Evolutionary conservation across 139 green algal genomes (phyloP).

Genomic region (Chlamydomonas urium): DNA sequence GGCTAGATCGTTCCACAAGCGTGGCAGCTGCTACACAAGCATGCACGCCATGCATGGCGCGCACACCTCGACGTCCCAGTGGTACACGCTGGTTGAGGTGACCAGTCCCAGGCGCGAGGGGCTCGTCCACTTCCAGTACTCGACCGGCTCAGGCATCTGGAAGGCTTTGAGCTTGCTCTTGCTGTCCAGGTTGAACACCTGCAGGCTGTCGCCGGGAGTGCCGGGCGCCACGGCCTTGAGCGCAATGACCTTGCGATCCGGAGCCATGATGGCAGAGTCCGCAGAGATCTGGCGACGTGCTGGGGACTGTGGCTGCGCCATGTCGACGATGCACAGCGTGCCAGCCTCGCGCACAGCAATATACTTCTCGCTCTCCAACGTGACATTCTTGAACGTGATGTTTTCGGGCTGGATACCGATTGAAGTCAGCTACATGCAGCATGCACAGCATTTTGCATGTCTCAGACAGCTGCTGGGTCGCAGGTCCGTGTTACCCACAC

Average conservation of each 20-base stretch:
- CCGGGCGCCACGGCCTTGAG: conserved; percentile 72
- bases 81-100: conserved; percentile 87
- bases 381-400: conserved; percentile 97
- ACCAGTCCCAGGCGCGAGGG: conserved; percentile 85
- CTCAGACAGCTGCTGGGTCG: neutral
- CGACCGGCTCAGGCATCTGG: conserved; percentile 89
- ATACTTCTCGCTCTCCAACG: conserved; percentile 96
- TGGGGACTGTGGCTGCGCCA: conserved; percentile 72
- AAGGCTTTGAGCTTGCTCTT: conserved; percentile 98
- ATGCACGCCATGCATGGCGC: neutral
- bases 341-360: conserved; percentile 88
- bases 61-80: conserved; percentile 91
- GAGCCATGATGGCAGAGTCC: conserved; percentile 95
- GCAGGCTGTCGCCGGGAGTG: conserved; percentile 77
- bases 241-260: conserved; percentile 89
- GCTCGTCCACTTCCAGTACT: conserved; percentile 98
- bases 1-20: too few relatives aligned
- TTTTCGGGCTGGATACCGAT: conserved; percentile 84
- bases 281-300: conserved; percentile 91
- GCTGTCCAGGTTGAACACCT: conserved; percentile 98
- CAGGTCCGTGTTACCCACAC: neutral
- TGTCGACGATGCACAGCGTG: conserved; percentile 91
- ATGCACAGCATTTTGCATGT: neutral
- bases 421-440: conserved; percentile 67
- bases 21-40: too few relatives aligned